phyloP scores from a whole-genome alignment of 169 alveolate genomes.

The Ophryocystis elektroscirrha region DNA sequence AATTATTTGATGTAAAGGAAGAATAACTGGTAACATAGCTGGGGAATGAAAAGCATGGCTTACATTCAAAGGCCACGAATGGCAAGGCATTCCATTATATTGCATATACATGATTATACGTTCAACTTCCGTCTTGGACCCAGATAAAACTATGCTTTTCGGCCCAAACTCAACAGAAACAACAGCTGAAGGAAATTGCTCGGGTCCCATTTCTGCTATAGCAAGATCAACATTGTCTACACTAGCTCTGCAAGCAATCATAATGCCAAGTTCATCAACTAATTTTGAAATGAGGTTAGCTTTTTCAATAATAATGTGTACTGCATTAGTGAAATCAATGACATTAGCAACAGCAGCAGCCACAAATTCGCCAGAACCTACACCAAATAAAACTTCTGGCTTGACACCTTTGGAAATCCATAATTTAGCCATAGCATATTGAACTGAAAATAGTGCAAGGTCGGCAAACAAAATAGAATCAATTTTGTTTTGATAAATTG shows the following conservation, averaged over 20 bases:
- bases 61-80: conserved; percentile 22
- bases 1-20: conserved; percentile 16
- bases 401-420: conserved; percentile 34
- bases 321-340: conserved; percentile 27
- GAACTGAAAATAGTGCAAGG: conserved; percentile 39
- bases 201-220: conserved; percentile 36
- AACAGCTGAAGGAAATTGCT: conserved; percentile 10
- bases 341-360: conserved; percentile 35
- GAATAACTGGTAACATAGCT: conserved; percentile 9
- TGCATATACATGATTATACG: conserved; percentile 20
- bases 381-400: conserved; percentile 36
- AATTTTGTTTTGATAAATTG: conserved; percentile 3
- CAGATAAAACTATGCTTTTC: conserved; percentile 23
- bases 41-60: conserved; percentile 18
- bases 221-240: conserved; percentile 40
- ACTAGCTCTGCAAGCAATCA: conserved; percentile 21
- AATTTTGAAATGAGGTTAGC: conserved; percentile 19
- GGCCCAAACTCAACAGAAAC: conserved; percentile 25
- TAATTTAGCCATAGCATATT: conserved; percentile 31
- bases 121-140: conserved; percentile 26
- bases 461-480: conserved; percentile 27
- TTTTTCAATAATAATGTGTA: conserved; percentile 21
- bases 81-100: conserved; percentile 11
- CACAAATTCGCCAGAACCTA: conserved; percentile 33
- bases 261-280: conserved; percentile 7